Percentiles rank a stretch among this genome's conserved stretches.
Conservation (phyloP, 108 stramenopile species). For the Pseudonitzschia pungens region DNA sequence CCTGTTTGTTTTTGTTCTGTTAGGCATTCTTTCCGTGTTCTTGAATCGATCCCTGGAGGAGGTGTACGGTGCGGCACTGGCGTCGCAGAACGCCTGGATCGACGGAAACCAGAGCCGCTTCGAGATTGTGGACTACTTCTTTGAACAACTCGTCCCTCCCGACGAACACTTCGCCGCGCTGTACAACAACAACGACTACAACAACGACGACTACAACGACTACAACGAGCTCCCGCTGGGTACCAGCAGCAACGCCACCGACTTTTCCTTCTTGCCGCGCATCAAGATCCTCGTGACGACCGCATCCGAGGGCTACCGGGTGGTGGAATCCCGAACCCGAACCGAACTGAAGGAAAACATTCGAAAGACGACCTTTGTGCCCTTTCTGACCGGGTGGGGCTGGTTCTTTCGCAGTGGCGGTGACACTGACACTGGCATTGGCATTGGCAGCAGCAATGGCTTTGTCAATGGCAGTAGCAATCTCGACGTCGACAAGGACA, state of each 20-base stretch:
- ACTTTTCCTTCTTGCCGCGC: not conserved
- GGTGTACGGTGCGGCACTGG: slow-evolving; percentile 14
- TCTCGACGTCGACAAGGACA: too few relatives aligned
- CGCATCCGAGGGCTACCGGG: slow-evolving; percentile 2
- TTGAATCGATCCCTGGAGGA: slow-evolving; percentile 25
- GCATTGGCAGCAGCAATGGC: too few relatives aligned
- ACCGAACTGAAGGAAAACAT: slow-evolving; percentile 25
- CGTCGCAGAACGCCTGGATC: slow-evolving; percentile 17
- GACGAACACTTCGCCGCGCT: not conserved
- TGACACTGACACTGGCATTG: too few relatives aligned
- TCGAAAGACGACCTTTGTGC: slow-evolving; percentile 26
- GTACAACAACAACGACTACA: not conserved
- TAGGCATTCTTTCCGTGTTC: slow-evolving; percentile 26
- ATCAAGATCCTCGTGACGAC: slow-evolving; percentile 30
- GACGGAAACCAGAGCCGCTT: slow-evolving; percentile 10
- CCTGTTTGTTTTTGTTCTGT: not conserved
- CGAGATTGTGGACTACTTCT: slow-evolving; percentile 20
- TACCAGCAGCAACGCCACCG: too few relatives aligned
- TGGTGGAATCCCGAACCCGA: slow-evolving; percentile 18
- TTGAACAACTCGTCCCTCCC: slow-evolving; percentile 12
- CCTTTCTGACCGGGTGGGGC: slow-evolving; percentile 27
- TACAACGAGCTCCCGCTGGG: too few relatives aligned
- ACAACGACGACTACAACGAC: too few relatives aligned
- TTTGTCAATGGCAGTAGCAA: too few relatives aligned
- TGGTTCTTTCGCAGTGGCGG: not conserved